These are phyloP conservation scores for Volvox reticuliferus DNA, from an alignment of 139 green algal species.

Conservation along the genomic window DNA sequence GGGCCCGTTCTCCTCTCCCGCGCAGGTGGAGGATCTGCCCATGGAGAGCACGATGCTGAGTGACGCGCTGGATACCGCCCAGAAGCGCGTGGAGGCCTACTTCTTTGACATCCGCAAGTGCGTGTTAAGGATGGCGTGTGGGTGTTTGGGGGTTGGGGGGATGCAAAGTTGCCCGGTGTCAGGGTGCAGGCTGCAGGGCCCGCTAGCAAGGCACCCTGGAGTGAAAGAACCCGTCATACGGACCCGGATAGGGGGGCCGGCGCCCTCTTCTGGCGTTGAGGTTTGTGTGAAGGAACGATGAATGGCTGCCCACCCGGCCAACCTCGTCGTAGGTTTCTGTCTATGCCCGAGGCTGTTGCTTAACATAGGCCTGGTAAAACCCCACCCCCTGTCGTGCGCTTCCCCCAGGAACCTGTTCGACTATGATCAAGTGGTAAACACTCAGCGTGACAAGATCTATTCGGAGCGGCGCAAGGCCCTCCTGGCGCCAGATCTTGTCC, in stretches of 20 bases:
- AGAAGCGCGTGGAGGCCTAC: constrained; percentile 98
- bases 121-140: not conserved
- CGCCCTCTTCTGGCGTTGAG: no score
- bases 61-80: constrained; percentile 92
- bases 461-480: constrained; percentile 87
- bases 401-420: constrained; percentile 88
- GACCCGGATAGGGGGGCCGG: no score
- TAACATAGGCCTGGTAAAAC: not conserved
- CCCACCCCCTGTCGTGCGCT: not conserved
- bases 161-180: no score
- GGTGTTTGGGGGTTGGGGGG: no score
- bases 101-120: constrained; percentile 98
- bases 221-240: no score
- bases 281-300: no score
- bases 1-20: not conserved
- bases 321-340: no score
- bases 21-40: constrained; percentile 90
- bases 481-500: constrained; percentile 73
- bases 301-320: no score
- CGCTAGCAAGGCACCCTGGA: no score
- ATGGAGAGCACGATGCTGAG: constrained; percentile 98
- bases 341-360: no score
- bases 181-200: no score
- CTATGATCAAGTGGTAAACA: constrained; percentile 99
- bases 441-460: constrained; percentile 96